Conservation (phyloP, 495 filamentous ascomycete genomes). For the Tuber aestivum region DNA sequence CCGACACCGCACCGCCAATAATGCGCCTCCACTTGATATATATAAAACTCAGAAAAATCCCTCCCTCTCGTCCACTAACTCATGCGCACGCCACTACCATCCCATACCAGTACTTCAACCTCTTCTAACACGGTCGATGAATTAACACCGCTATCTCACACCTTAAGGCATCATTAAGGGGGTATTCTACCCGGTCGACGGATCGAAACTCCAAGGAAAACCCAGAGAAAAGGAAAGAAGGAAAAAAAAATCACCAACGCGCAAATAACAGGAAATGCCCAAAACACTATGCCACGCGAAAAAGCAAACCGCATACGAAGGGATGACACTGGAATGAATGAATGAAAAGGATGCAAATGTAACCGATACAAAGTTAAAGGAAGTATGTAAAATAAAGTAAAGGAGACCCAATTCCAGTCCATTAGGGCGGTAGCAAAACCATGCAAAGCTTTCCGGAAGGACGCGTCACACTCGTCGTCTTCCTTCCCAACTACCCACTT, state of each 20-base stretch:
- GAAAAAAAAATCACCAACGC: conserved; percentile 25
- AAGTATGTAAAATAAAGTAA: conserved; percentile 38
- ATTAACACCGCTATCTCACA: conserved; percentile 5
- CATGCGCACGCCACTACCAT: background rate
- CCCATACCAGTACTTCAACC: background rate
- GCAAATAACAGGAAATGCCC: conserved; percentile 28
- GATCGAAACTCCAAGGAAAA: conserved; percentile 34
- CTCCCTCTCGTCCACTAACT: background rate
- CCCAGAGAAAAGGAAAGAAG: conserved; percentile 21
- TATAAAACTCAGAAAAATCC: background rate
- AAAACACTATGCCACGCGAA: conserved; percentile 42
- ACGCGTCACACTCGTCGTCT: conserved; percentile 9
- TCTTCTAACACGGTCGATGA: background rate
- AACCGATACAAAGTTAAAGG: conserved; percentile 37
- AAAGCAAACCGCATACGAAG: conserved; percentile 30
- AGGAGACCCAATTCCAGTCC: background rate
- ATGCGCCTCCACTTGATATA: conserved; percentile 11
- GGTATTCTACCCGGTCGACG: conserved; percentile 38
- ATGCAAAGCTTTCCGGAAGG: conserved; percentile 24
- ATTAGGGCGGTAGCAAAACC: background rate
- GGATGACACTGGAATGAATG: conserved; percentile 32
- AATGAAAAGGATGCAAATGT: conserved; percentile 39
- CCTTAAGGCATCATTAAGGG: conserved; percentile 32
- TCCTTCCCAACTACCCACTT: conserved; percentile 14
- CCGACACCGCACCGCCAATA: conserved; percentile 1